These are phyloP conservation scores for Amaranthus cruentus DNA, from an alignment of 148 eudicot species.

Conservation along the genomic window DNA sequence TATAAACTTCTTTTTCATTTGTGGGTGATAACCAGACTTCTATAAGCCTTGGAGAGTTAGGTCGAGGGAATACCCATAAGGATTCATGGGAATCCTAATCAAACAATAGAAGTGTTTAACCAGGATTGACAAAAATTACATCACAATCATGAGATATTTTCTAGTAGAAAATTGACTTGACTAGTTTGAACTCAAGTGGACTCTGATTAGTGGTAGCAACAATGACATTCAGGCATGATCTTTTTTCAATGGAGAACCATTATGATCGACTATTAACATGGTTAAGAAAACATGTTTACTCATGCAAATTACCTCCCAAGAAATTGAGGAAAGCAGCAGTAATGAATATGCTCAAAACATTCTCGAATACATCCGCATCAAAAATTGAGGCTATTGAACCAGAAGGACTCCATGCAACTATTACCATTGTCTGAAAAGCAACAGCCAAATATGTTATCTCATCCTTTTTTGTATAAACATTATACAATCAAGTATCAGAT, in stretches of 20 bases:
- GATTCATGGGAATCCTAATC: not conserved
- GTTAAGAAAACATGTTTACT: not conserved
- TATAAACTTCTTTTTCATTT: not conserved
- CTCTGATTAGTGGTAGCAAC: not conserved
- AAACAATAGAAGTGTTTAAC: not conserved
- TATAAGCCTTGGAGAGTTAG: not conserved
- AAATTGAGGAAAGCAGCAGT: conserved; percentile 85
- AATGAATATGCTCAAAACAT: conserved; percentile 84
- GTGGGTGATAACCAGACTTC: not conserved
- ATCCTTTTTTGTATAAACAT: not conserved
- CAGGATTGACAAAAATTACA: not conserved
- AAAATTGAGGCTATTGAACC: conserved; percentile 59
- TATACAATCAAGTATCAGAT: not conserved
- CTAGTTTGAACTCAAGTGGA: not conserved
- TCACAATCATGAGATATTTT: not conserved
- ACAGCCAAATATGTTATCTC: not conserved
- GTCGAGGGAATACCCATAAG: not conserved
- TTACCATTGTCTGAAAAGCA: conserved; percentile 71
- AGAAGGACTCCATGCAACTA: conserved; percentile 80
- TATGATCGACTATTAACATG: not conserved
- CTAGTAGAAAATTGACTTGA: not conserved
- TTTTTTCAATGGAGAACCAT: not conserved
- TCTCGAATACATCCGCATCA: conserved; percentile 51
- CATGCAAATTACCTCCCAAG: conserved; percentile 58
- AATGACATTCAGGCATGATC: not conserved